A percentile compares a stretch with the other conserved stretches of the same genome.
These are phyloP conservation scores for Cardiosporidium cionae DNA, from an alignment of 169 alveolate species.

Conservation along the genomic window DNA sequence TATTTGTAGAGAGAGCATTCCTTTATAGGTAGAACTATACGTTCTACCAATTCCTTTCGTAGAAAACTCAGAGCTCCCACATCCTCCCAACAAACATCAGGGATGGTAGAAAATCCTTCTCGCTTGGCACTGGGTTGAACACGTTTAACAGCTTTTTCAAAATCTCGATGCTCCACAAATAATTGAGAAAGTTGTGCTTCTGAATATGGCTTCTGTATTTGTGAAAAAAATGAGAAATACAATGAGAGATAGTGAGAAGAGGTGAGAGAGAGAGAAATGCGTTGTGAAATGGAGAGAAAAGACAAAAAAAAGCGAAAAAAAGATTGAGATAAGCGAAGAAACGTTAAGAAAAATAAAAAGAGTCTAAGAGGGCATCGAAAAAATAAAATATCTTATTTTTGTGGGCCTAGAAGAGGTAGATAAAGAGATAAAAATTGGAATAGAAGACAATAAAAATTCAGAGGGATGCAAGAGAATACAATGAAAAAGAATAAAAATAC, in stretches of 20 bases:
- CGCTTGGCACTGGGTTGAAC: background rate
- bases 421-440: too few relatives aligned
- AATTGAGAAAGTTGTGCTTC: background rate
- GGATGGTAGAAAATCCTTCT: constrained; percentile 12
- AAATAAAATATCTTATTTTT: too few relatives aligned
- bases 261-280: too few relatives aligned
- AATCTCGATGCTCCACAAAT: background rate
- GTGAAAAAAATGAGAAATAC: background rate
- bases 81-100: constrained; percentile 31
- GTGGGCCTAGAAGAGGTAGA: too few relatives aligned
- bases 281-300: too few relatives aligned
- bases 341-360: too few relatives aligned
- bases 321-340: too few relatives aligned
- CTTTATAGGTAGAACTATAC: constrained; percentile 28
- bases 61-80: constrained; percentile 28
- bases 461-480: too few relatives aligned
- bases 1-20: background rate
- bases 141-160: background rate
- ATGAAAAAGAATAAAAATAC: too few relatives aligned
- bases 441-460: too few relatives aligned
- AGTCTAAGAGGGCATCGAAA: too few relatives aligned
- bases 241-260: background rate
- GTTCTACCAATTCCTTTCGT: constrained; percentile 25
- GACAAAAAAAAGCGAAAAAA: constrained; percentile 52
- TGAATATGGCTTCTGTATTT: too few relatives aligned